These are phyloP conservation scores for Talaromyces sp. DNA, from an alignment of 2,329 filamentous ascomycete genomes.

Conservation along the genomic window DNA sequence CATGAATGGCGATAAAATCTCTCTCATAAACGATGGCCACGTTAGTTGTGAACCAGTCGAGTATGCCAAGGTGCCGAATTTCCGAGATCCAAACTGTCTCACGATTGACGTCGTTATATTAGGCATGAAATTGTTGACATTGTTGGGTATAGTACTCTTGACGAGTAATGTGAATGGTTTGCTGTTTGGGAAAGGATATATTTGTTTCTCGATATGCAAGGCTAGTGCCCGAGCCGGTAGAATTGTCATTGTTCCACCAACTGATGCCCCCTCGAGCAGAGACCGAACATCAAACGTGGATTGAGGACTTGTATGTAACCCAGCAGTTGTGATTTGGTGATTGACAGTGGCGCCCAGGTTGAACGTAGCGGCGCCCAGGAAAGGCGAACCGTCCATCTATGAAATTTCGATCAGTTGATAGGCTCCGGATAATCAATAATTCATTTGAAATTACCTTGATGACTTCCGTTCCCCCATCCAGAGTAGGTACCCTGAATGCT, in stretches of 20 bases:
- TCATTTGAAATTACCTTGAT: constrained; percentile 26
- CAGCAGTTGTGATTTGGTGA: constrained; percentile 29
- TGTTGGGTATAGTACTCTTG: constrained; percentile 29
- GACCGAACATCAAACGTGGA: constrained; percentile 25
- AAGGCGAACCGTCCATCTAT: constrained; percentile 31
- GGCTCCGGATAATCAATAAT: not conserved
- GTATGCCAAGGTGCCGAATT: constrained; percentile 35
- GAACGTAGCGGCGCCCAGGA: constrained; percentile 29
- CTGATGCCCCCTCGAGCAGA: constrained; percentile 30
- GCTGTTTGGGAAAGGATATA: constrained; percentile 27
- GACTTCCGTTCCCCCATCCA: constrained; percentile 27
- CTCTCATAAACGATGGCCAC: constrained; percentile 32
- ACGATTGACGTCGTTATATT: constrained; percentile 31
- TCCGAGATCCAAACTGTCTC: constrained; percentile 31
- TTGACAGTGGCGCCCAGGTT: constrained; percentile 32
- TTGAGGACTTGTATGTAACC: constrained; percentile 28
- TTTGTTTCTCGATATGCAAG: constrained; percentile 29
- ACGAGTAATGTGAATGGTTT: constrained; percentile 33
- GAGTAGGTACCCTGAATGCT: constrained; percentile 23
- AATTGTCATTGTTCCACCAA: constrained; percentile 28
- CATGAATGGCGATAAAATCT: constrained; percentile 25
- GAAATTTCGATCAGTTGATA: not conserved
- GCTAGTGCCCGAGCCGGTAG: constrained; percentile 32
- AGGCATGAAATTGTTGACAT: constrained; percentile 29
- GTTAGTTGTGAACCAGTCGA: constrained; percentile 32